Base-by-base conservation (phyloP, 495 filamentous ascomycete species). In the Saxophila tyrrhenica region DNA sequence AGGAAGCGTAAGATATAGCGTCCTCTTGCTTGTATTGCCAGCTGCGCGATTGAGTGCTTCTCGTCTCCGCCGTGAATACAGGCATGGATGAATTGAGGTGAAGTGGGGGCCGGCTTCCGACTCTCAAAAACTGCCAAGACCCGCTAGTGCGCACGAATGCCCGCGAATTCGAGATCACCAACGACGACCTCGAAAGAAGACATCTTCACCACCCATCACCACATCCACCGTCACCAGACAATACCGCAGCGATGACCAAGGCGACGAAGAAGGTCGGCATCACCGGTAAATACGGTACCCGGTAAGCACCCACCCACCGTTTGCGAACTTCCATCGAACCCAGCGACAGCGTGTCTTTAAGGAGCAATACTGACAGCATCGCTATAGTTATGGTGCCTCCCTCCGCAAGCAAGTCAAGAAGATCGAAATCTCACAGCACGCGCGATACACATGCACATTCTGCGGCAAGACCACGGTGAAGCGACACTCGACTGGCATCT, bases 381-480 rank as follows among this genome's bases (percentile, higher is more conserved):
- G 1, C 11, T 16, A 21, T 25, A 60, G 92, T 84, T 98, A 98
- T 75, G 92, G 92, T 85, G 92, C 92, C 72, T 98, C 92, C 67
- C 87, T 98, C 75, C 88, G 92, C 78, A 98, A 97, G 80, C 92
- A 96, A 73, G 87, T 97, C 70, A 98, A 98, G 87, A 95, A 95
- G 84, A 95, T 96, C 86, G 92, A 98, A 85, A 84, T 95, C 68
- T 83, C 85, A 52, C 91, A 97, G 73, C 91, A 96, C 80, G 87
- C 89, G 73, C 79, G 83, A 71, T 96, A 96, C 80, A 81, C 76
- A 54, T 87, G 84, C 79, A 91, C 88, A 49, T 92, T 94, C 82
- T 95, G 91, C 82, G 91, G 89, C 62, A 95, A 95, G 81, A 83
- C 79, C 74, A 85, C 83, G 57, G 92, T 98, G 63, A 92, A 92